Evolutionary conservation across 805 yeast species (phyloP).

Genomic region (Candida coquimbonensis): DNA sequence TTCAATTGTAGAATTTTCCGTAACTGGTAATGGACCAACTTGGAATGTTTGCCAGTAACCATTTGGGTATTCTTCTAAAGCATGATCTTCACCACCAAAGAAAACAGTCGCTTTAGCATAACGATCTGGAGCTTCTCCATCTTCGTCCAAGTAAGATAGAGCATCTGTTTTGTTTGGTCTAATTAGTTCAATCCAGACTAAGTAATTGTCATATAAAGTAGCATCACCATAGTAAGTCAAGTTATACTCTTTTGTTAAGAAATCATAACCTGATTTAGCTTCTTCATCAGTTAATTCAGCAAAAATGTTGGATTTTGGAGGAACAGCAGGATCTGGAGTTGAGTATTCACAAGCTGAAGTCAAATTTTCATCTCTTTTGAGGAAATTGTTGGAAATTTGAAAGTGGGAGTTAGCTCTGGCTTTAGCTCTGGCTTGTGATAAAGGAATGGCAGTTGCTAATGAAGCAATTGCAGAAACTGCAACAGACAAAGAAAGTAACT

Average conservation of each 20-base stretch:
- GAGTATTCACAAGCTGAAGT: slow-evolving; percentile 2
- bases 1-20: slow-evolving; percentile 7
- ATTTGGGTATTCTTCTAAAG: slow-evolving; percentile 16
- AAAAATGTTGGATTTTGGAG: slow-evolving; percentile 19
- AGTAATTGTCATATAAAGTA: slow-evolving; percentile 18
- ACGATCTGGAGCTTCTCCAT: slow-evolving; percentile 17
- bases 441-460: background rate
- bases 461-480: background rate
- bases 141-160: slow-evolving; percentile 15
- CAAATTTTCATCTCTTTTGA: background rate
- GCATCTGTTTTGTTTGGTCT: slow-evolving; percentile 25
- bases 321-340: slow-evolving; percentile 10
- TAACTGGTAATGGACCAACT: slow-evolving; percentile 18
- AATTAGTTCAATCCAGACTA: slow-evolving; percentile 20
- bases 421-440: background rate
- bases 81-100: slow-evolving; percentile 20
- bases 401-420: background rate
- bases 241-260: slow-evolving; percentile 13
- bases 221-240: slow-evolving; percentile 16
- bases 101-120: slow-evolving; percentile 19
- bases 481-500: background rate
- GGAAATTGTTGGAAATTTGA: background rate
- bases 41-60: slow-evolving; percentile 22
- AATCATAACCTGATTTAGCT: slow-evolving; percentile 10
- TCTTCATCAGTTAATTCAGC: slow-evolving; percentile 18